Evolutionary conservation across 352 stramenopile genomes (phyloP), one percentile per base, ranked within the genome.

Genomic region (Poterioochromonas sp.): DNA sequence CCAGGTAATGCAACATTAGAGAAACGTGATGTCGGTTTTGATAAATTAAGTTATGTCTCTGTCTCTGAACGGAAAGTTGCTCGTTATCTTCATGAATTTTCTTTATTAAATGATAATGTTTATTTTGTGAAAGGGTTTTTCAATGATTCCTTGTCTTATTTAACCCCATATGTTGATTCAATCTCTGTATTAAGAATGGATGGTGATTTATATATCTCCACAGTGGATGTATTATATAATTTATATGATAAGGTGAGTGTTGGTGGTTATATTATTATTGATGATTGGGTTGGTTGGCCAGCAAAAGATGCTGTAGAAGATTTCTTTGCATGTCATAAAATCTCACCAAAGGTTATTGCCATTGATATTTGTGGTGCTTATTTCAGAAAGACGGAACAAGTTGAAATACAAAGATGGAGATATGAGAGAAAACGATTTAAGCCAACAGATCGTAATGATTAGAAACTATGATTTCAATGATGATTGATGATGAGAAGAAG

Each of bases 191-290:
- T 78, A 70, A 47, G 73, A 49, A 37, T 78, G 0, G 73, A 78
- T 77, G 73, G 73, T 39, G 73, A 78, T 71, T 12, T 78, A 43
- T 78, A 78, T 70, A 32, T 76, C 37, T 78, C 73, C 37, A 76
- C 73, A 0, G 79, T 82, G 32, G 79, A 82, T 41, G 79, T 82
- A 49, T 73, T 82, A 22, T 82, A 81, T 80, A 74, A 80, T 40
- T 64, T 81, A 37, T 81, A 81, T 40, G 78, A 81, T 41, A 81
- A 81, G 47, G 41, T 81, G 3, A 78, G 62, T 74, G 51, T 81
- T 70, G 78, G 78, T 39, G 78, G 78, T 22, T 81, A 71, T 80
- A 71, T 81, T 22, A 81, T 81, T 41, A 78, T 81, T 78, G 78
- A 81, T 54, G 78, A 81, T 39, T 81, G 78, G 78, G 49, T 43